Evolutionary conservation across 2,329 filamentous ascomycete species (phyloP).

Genomic region (Biscogniauxia mediterranea): DNA sequence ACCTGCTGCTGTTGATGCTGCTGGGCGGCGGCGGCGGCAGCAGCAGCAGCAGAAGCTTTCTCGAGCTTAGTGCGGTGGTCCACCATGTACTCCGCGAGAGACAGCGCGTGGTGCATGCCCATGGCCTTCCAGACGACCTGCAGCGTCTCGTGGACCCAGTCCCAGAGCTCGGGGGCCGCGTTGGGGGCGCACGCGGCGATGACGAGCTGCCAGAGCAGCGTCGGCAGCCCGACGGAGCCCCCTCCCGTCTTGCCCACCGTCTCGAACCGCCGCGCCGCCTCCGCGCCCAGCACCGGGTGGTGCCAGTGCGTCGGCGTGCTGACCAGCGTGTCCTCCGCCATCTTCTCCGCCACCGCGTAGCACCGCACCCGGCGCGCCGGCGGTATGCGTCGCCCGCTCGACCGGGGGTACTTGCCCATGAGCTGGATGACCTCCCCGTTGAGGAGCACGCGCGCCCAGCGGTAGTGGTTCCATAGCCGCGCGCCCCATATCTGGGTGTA

Average conservation of each 20-base stretch:
- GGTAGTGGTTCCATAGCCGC: slow-evolving; percentile 58
- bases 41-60: slow-evolving; percentile 8
- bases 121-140: slow-evolving; percentile 50
- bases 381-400: slow-evolving; percentile 34
- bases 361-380: slow-evolving; percentile 31
- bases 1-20: neutral
- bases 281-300: slow-evolving; percentile 44
- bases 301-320: slow-evolving; percentile 52
- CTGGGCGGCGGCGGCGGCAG: no score
- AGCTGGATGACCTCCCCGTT: slow-evolving; percentile 49
- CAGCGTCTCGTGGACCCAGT: slow-evolving; percentile 45
- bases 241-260: slow-evolving; percentile 40
- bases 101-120: slow-evolving; percentile 50
- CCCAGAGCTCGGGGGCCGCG: slow-evolving; percentile 40
- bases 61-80: slow-evolving; percentile 25
- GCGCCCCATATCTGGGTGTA: slow-evolving; percentile 55
- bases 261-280: slow-evolving; percentile 35
- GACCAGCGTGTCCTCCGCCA: slow-evolving; percentile 44
- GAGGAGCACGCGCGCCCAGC: slow-evolving; percentile 55
- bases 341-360: slow-evolving; percentile 35
- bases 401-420: slow-evolving; percentile 38
- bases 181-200: slow-evolving; percentile 47
- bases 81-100: slow-evolving; percentile 43
- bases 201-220: slow-evolving; percentile 48
- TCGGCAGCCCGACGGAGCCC: slow-evolving; percentile 47